Evolutionary conservation across 768 basidiomycete genomes (phyloP).

Genomic region (Udeniomyces megalosporus): DNA sequence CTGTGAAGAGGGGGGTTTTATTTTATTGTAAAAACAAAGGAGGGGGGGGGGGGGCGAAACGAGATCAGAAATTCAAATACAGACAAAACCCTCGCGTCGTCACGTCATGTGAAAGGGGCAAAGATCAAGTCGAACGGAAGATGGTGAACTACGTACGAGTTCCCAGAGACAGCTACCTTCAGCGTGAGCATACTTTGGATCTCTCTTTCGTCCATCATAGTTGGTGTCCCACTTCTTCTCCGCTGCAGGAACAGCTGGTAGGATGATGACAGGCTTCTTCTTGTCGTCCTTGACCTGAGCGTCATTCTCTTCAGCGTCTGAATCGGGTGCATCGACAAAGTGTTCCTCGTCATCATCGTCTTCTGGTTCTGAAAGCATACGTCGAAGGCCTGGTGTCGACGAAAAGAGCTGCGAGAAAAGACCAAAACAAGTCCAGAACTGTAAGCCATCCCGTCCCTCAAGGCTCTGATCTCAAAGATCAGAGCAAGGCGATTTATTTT

Average conservation of each 20-base stretch:
- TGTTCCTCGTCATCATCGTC: conserved; percentile 28
- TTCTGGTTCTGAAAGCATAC: conserved; percentile 34
- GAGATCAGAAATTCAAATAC: too few relatives aligned
- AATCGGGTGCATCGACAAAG: conserved; percentile 25
- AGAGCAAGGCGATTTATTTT: too few relatives aligned
- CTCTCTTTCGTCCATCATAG: conserved; percentile 81
- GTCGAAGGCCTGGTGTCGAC: conserved; percentile 36
- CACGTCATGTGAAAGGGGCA: not conserved
- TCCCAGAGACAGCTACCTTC: conserved; percentile 73
- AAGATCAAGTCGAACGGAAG: conserved; percentile 25
- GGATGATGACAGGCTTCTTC: conserved; percentile 1
- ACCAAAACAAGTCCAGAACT: too few relatives aligned
- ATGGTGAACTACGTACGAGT: too few relatives aligned
- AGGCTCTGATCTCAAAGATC: too few relatives aligned
- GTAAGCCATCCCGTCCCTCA: too few relatives aligned
- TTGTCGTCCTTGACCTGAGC: not conserved
- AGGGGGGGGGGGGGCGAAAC: not conserved
- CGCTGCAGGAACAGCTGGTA: not conserved
- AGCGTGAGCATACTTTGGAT: conserved; percentile 72
- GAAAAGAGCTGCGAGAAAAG: conserved; percentile 37
- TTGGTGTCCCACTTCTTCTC: conserved; percentile 16
- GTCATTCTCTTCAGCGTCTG: conserved; percentile 10
- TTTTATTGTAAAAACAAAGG: not conserved
- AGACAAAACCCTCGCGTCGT: too few relatives aligned
- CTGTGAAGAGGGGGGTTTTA: conserved; percentile 31